phyloP scores from a whole-genome alignment of 108 stramenopile species.

The Fragilaria crotonensis region DNA sequence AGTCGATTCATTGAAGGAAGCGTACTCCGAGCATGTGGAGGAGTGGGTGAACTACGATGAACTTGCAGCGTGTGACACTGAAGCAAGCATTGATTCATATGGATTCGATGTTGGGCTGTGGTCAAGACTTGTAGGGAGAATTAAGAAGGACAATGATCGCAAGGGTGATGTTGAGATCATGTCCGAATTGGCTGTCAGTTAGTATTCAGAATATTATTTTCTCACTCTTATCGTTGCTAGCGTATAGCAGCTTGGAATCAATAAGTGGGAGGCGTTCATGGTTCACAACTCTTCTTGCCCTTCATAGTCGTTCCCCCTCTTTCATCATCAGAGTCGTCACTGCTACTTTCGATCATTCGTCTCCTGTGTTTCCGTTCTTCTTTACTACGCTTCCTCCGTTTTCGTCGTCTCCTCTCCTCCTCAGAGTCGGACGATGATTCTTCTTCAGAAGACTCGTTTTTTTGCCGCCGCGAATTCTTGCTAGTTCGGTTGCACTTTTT shows the following conservation, averaged over 20 bases:
- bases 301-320: too few relatives aligned
- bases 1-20: conserved; percentile 34
- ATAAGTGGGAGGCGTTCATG: too few relatives aligned
- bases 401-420: too few relatives aligned
- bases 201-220: too few relatives aligned
- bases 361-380: conserved; percentile 7
- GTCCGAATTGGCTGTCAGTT: conserved; percentile 46
- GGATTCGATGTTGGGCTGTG: conserved; percentile 43
- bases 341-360: not conserved
- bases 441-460: too few relatives aligned
- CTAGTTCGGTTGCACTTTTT: too few relatives aligned
- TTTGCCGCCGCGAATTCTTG: too few relatives aligned
- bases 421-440: too few relatives aligned
- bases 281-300: too few relatives aligned
- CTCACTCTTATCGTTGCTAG: too few relatives aligned
- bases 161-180: conserved; percentile 25
- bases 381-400: conserved; percentile 21
- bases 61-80: conserved; percentile 25
- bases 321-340: not conserved
- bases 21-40: conserved; percentile 24
- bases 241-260: too few relatives aligned
- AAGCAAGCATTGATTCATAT: conserved; percentile 30
- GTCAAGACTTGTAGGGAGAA: conserved; percentile 35
- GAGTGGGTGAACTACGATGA: conserved; percentile 46
- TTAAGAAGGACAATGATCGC: conserved; percentile 2